phyloP scores from a whole-genome alignment of 495 filamentous ascomycete genomes.

The Articulospora tetracladia region DNA sequence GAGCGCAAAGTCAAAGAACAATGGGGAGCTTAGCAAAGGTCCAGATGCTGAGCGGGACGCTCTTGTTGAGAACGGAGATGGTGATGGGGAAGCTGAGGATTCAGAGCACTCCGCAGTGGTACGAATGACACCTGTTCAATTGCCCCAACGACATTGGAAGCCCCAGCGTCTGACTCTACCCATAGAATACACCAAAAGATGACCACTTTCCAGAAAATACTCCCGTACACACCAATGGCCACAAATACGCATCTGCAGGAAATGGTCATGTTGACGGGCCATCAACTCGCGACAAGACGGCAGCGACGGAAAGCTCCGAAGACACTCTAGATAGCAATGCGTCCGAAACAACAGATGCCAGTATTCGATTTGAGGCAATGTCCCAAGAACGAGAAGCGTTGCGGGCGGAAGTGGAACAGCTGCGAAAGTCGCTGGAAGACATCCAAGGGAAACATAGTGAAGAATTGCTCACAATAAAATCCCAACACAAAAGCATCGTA shows the following conservation, averaged over 20 bases:
- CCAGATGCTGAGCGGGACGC: conserved; percentile 34
- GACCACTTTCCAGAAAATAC: conserved; percentile 15
- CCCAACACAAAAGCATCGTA: conserved; percentile 50
- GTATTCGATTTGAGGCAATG: conserved; percentile 62
- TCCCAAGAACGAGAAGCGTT: conserved; percentile 75
- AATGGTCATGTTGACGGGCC: conserved; percentile 31
- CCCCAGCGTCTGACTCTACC: conserved; percentile 12
- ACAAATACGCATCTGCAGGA: conserved; percentile 17
- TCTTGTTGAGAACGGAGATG: conserved; percentile 30
- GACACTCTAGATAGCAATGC: conserved; percentile 16
- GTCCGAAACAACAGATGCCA: conserved; percentile 41
- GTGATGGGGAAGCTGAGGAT: conserved; percentile 32
- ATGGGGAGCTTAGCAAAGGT: conserved; percentile 29
- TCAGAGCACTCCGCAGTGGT: conserved; percentile 23
- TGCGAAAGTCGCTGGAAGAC: conserved; percentile 75
- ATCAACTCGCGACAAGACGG: conserved; percentile 3
- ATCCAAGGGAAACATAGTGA: conserved; percentile 67
- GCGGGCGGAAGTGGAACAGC: conserved; percentile 73
- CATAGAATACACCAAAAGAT: conserved; percentile 26
- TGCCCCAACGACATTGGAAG: not conserved
- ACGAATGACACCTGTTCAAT: conserved; percentile 28
- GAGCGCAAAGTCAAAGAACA: conserved; percentile 35
- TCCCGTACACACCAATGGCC: conserved; percentile 17
- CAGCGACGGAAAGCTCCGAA: conserved; percentile 15
- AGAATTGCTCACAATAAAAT: conserved; percentile 34